Evolutionary conservation across 805 yeast genomes (phyloP), one percentile per base, ranked within the genome.

Genomic region (Yarrowia alimentaria): DNA sequence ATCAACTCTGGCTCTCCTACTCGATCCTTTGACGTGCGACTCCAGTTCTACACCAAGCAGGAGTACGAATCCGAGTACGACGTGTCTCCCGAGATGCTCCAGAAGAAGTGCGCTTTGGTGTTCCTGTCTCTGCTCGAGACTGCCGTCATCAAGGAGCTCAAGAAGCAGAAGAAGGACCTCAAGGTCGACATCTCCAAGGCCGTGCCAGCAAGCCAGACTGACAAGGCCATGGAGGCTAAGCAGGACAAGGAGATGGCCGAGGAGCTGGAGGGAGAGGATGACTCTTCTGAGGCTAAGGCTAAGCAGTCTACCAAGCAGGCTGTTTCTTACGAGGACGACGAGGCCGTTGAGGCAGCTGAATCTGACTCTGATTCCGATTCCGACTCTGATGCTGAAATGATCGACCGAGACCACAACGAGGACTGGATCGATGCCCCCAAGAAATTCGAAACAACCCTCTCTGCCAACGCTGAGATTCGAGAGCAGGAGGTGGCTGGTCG

Each of bases 301-400:
- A 77, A 73, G 57, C 69, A 75, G 49, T 83, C 82, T 58, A 73
- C 81, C 29, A 87, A 88, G 60, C 95, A 90, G 69, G 81, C 95
- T 13, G 91, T 85, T 30, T 88, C 96, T 1, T 88, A 88, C 60
- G 98, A 90, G 57, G 95, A 80, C 12, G 98, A 90, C 68, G 97
- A 90, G 12, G 54, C 56, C 19, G 64, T 55, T 25, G 64, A 60
- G 17, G 64, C 63, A 5, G 68, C 64, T 10, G 71, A 66, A 35
- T 62, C 67, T 12, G 76, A 72, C 12, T 63, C 68, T 16, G 78
- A 72, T 34, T 62, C 63, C 9, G 79, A 74, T 12, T 29, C 24
- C 11, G 43, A 37, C 22, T 37, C 53, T 11, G 57, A 52, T n/a
- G 48, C 16, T n/a, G 56, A 49, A 17, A 42, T 28, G 21, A 58